Percentiles rank a stretch among this genome's conserved stretches.
Conservation (phyloP, 306 rosid species). For the Gleditsia sinensis region DNA sequence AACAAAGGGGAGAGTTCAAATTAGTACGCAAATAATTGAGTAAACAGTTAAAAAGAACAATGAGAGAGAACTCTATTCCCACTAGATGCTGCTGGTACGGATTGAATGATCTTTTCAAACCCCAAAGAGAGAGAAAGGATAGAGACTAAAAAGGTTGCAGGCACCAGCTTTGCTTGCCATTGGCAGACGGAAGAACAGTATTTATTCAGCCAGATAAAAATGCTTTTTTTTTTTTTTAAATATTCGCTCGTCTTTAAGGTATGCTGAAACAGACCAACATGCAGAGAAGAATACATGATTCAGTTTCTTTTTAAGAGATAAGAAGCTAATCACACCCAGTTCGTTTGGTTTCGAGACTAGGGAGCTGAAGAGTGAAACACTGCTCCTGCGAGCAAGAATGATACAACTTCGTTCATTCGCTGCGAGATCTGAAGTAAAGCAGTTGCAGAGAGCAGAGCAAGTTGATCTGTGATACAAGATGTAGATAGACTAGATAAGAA, state of each 20-base stretch:
- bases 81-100: slow-evolving; percentile 29
- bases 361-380: slow-evolving; percentile 20
- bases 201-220: no score
- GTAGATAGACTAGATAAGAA: no score
- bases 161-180: neutral
- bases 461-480: neutral
- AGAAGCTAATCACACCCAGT: neutral
- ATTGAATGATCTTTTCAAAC: slow-evolving; percentile 28
- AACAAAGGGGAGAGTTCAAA: slow-evolving; percentile 8
- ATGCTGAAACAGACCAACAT: slow-evolving; percentile 25
- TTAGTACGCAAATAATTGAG: slow-evolving; percentile 32
- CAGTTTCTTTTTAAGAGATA: slow-evolving; percentile 18
- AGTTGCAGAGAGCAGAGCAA: neutral
- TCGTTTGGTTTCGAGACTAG: neutral
- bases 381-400: slow-evolving; percentile 1
- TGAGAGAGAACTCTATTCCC: slow-evolving; percentile 20
- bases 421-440: neutral
- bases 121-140: no score
- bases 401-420: neutral
- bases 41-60: neutral
- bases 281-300: slow-evolving; percentile 24
- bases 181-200: neutral
- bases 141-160: no score
- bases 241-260: slow-evolving; percentile 30
- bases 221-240: neutral